Percentiles rank a stretch among this genome's conserved stretches.
phyloP scores from a whole-genome alignment of 2,329 filamentous ascomycete species.

The Claviceps humidiphila region DNA sequence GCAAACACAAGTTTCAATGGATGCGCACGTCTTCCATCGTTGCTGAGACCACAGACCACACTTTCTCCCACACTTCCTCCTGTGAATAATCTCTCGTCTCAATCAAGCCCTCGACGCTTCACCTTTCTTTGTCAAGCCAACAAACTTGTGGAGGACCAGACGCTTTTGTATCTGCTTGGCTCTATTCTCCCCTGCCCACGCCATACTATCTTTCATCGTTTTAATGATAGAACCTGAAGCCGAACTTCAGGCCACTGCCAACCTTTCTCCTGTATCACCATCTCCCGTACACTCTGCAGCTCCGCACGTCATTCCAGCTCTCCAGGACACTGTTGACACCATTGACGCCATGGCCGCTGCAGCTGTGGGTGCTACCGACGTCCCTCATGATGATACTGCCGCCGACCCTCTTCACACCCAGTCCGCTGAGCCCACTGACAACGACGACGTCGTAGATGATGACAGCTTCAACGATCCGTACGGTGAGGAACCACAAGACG shows the following conservation, averaged over 20 bases:
- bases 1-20: constrained; percentile 2
- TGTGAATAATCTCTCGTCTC: neutral
- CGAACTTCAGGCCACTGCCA: constrained; percentile 37
- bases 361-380: constrained; percentile 15
- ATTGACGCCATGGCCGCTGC: constrained; percentile 33
- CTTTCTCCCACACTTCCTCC: neutral
- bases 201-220: constrained; percentile 6
- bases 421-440: constrained; percentile 20
- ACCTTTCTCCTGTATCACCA: constrained; percentile 39
- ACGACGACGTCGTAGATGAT: constrained; percentile 28
- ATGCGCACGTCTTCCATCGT: constrained; percentile 1
- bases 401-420: constrained; percentile 18
- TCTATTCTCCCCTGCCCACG: constrained; percentile 3
- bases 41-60: neutral
- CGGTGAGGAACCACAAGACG: constrained; percentile 23
- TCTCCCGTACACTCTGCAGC: constrained; percentile 33
- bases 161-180: constrained; percentile 7
- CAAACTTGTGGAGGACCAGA: neutral
- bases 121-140: neutral
- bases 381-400: constrained; percentile 14
- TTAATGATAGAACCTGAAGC: constrained; percentile 35
- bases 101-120: neutral
- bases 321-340: constrained; percentile 39
- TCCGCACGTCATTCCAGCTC: constrained; percentile 32
- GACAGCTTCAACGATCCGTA: constrained; percentile 37